Evolutionary conservation across 2,329 filamentous ascomycete species (phyloP).

Genomic region (Daldinia sp.): DNA sequence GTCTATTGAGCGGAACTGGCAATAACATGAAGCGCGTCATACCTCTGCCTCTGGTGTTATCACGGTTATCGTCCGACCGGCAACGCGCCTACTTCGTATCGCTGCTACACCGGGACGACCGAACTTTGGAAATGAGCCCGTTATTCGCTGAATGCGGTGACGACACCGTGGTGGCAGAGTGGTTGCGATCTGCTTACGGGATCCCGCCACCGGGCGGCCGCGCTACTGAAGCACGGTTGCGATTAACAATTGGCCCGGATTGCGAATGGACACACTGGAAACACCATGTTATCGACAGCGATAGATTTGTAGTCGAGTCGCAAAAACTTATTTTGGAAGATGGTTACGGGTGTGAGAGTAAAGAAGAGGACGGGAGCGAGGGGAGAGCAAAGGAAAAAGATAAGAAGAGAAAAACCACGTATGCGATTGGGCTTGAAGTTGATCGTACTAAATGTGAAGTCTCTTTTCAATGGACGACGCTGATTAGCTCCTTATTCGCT

Average conservation of each 20-base stretch:
- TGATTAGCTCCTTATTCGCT: conserved; percentile 23
- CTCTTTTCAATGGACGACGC: conserved; percentile 23
- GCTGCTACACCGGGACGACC: conserved; percentile 12
- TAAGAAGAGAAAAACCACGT: not conserved
- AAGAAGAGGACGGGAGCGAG: not conserved
- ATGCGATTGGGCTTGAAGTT: conserved; percentile 25
- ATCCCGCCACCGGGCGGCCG: conserved; percentile 13
- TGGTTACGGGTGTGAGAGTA: not conserved
- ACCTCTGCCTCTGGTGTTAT: conserved; percentile 4
- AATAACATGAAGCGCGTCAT: conserved; percentile 1
- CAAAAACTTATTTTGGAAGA: conserved; percentile 21
- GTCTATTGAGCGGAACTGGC: not conserved
- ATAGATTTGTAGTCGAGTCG: conserved; percentile 22
- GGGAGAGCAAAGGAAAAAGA: not conserved
- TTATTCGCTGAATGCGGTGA: conserved; percentile 20
- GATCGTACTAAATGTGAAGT: conserved; percentile 23
- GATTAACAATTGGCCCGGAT: conserved; percentile 19
- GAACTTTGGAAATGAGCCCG: not conserved
- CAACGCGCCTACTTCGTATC: conserved; percentile 21
- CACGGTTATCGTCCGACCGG: conserved; percentile 19
- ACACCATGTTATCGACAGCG: conserved; percentile 26
- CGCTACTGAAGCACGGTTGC: conserved; percentile 15
- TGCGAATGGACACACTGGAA: conserved; percentile 27
- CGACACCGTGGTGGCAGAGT: conserved; percentile 26
- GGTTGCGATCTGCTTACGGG: conserved; percentile 24